Base-by-base conservation (phyloP, 73 alveolate genomes). In the Paramecium tetraurelia region DNA sequence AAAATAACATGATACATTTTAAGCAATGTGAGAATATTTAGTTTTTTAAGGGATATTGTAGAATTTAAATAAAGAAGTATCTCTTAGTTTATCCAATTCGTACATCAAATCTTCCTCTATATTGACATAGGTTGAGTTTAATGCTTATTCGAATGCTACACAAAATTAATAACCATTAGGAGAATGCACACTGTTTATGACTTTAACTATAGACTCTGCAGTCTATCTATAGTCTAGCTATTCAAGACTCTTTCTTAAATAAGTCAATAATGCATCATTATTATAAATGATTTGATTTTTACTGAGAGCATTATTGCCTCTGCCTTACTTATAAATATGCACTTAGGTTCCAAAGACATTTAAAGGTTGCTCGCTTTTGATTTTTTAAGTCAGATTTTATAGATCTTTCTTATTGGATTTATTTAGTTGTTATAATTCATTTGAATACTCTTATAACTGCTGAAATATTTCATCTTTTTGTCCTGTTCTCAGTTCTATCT, bases 161-260 rank as follows among this genome's bases (percentile, higher is more conserved):
- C 29, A 21, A 18, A 35, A 75, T 31, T n/a, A 16, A 75, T 75
- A 75, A 14, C 88, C 63, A 35, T 31, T 35, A 35, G 88, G 40
- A n/a, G 68, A 31, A 40, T 75, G 88, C 16, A 75, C 40, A 40
- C 40, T 12, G 58, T 21, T 21, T 5, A 75, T 27, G 9, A 75
- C 63, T 75, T 75, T 75, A 7, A 33, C 40, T 31, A 75, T 75
- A 5, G 69, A 35, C 36, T 75, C 88, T n/a, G 88, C 88, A 14
- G 88, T 75, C 31, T 75, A 75, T 75, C 88, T 75, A 24, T 75
- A 75, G 41, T 75, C 88, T 36, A 75, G n/a, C 36, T 75, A n/a
- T 36, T 75, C 27, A 14, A 75, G 63, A 75, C 69, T 75, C 9
- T 31, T 35, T 75, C 88, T 75, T 35, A 75, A 40, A 75, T 75